Evolutionary conservation across 2,329 filamentous ascomycete species (phyloP).

Genomic region (Cladophialophora chaetospira): DNA sequence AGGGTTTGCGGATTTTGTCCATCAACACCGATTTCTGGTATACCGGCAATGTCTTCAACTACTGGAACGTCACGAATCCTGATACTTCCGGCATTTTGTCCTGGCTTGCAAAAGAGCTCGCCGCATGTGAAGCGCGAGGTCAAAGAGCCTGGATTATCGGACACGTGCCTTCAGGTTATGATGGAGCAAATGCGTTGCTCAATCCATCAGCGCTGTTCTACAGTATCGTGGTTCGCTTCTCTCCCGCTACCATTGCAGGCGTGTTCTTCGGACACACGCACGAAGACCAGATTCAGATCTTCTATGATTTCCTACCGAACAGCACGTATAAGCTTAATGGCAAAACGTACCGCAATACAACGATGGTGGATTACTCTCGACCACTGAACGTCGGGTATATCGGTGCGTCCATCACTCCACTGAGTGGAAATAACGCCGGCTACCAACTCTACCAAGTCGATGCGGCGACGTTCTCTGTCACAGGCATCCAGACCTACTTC

Average conservation of each 20-base stretch:
- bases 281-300: conserved; percentile 1
- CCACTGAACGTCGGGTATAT: conserved; percentile 1
- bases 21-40: conserved; percentile 8
- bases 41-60: conserved; percentile 1
- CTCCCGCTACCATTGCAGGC: not conserved
- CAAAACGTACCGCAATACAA: conserved; percentile 2
- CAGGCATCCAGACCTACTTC: conserved; percentile 2
- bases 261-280: conserved; percentile 8
- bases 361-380: conserved; percentile 4
- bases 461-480: not conserved
- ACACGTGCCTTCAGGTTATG: conserved; percentile 1
- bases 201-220: not conserved
- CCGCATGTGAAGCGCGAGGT: not conserved
- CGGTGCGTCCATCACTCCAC: not conserved
- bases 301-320: conserved; percentile 6
- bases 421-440: conserved; percentile 1
- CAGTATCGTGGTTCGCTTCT: not conserved
- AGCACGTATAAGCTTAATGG: not conserved
- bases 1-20: conserved; percentile 1
- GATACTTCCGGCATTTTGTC: not conserved
- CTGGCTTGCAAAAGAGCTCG: not conserved
- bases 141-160: conserved; percentile 3
- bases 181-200: not conserved
- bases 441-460: conserved; percentile 3
- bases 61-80: conserved; percentile 3